Conservation (phyloP, 768 basidiomycete genomes). For the Amanita pseudoporphyria region DNA sequence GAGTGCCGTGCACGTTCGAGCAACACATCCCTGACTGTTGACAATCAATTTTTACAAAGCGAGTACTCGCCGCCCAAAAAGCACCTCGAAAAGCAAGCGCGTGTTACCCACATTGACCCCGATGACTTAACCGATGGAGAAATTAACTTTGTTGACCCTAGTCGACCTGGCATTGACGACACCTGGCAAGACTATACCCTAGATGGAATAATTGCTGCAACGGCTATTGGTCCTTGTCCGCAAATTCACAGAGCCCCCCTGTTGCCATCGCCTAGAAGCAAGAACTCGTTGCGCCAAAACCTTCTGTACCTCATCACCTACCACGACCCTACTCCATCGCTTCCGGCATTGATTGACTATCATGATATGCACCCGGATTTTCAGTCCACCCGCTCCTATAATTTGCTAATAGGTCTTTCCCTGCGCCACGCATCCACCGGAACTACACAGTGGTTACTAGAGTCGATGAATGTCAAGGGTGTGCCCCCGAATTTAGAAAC, state of each 20-base stretch:
- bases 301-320: constrained; percentile 28
- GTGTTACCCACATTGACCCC: constrained; percentile 11
- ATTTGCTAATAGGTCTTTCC: constrained; percentile 35
- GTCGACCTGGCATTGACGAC: constrained; percentile 9
- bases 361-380: constrained; percentile 29
- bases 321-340: constrained; percentile 19
- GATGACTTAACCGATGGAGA: constrained; percentile 18
- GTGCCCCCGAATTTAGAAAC: constrained; percentile 44
- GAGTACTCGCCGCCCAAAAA: background rate
- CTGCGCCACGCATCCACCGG: constrained; percentile 42
- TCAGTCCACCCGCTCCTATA: constrained; percentile 36
- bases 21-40: background rate
- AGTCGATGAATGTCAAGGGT: constrained; percentile 33
- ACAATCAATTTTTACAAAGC: background rate
- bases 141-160: constrained; percentile 17
- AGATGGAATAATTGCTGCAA: background rate
- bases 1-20: background rate
- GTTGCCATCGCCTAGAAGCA: constrained; percentile 20
- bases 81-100: background rate
- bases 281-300: constrained; percentile 30
- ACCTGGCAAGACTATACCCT: background rate
- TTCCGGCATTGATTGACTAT: constrained; percentile 37
- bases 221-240: background rate
- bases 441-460: constrained; percentile 34
- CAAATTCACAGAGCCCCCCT: background rate